Percentiles rank a stretch among this genome's conserved stretches.
Evolutionary conservation across 208 protist genomes (phyloP).

Genomic region (Lotmaria passim): DNA sequence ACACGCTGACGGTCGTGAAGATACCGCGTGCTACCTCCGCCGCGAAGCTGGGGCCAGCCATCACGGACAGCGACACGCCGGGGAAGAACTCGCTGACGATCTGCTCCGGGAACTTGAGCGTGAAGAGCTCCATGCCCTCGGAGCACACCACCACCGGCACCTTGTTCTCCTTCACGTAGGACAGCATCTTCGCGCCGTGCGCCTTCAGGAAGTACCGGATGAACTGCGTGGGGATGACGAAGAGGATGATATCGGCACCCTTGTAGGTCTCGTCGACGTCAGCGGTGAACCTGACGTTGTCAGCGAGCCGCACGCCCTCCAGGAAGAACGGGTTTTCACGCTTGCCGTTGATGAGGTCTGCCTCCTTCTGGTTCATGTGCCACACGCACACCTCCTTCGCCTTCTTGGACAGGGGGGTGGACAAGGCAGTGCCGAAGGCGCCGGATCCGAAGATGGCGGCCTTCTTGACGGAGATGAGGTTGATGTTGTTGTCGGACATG

Average conservation of each 20-base stretch:
- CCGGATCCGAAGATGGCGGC: constrained; percentile 80
- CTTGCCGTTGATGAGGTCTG: constrained; percentile 59
- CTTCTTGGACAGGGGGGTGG: constrained; percentile 73
- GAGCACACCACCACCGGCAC: constrained; percentile 73
- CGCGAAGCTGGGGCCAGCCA: constrained; percentile 89
- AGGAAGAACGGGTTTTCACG: constrained; percentile 85
- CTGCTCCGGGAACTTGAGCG: constrained; percentile 76
- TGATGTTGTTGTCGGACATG: neutral
- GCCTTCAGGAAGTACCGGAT: constrained; percentile 72
- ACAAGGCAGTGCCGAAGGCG: constrained; percentile 46
- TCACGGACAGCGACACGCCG: constrained; percentile 51
- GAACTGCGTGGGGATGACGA: constrained; percentile 89
- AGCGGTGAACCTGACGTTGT: constrained; percentile 66
- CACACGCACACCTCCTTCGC: constrained; percentile 65
- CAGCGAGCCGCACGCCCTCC: constrained; percentile 56
- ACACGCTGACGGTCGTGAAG: constrained; percentile 48
- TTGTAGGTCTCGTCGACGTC: constrained; percentile 51
- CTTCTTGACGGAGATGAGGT: constrained; percentile 59
- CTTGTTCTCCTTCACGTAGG: constrained; percentile 39
- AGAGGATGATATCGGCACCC: constrained; percentile 70
- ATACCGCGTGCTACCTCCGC: constrained; percentile 80
- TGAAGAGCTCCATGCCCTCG: constrained; percentile 86
- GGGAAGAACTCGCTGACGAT: constrained; percentile 80
- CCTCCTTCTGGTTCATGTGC: constrained; percentile 73
- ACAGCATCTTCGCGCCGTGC: constrained; percentile 39